Evolutionary conservation across 1,284 basidiomycete genomes (phyloP).

Genomic region (Calocybe gambosa): DNA sequence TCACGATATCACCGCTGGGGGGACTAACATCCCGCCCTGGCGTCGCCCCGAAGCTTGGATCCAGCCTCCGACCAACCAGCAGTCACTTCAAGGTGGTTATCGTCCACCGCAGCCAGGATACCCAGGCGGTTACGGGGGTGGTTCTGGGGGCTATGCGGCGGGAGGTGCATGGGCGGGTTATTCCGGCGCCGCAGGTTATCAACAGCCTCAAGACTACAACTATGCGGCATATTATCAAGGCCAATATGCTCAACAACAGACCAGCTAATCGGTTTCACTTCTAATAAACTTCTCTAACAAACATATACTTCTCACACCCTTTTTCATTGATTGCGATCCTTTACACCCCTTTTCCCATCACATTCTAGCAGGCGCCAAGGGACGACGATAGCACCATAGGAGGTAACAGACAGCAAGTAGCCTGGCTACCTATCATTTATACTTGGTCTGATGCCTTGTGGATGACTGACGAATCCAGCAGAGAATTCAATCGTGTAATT

Average conservation of each 20-base stretch:
- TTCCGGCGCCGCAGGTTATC: constrained; percentile 37
- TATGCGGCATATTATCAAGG: constrained; percentile 80
- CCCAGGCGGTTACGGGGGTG: constrained; percentile 29
- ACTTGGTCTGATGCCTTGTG: constrained; percentile 6
- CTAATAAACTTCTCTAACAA: constrained; percentile 29
- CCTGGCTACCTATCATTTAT: constrained; percentile 10
- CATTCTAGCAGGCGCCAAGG: constrained; percentile 7
- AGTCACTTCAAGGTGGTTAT: constrained; percentile 44
- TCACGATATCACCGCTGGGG: constrained; percentile 72
- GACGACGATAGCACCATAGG: constrained; percentile 5
- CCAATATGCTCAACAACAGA: constrained; percentile 71
- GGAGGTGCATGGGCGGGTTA: constrained; percentile 41
- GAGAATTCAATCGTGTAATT: constrained; percentile 11
- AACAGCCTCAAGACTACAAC: constrained; percentile 64
- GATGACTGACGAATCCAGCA: constrained; percentile 17
- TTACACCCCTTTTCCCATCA: constrained; percentile 10
- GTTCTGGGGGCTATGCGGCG: constrained; percentile 34
- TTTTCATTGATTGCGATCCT: constrained; percentile 12
- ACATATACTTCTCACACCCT: constrained; percentile 25
- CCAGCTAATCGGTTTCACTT: constrained; percentile 38
- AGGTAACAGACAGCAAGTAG: constrained; percentile 17
- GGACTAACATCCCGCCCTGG: constrained; percentile 80
- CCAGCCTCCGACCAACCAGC: constrained; percentile 41
- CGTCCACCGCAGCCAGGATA: constrained; percentile 47
- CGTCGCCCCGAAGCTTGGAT: constrained; percentile 82